A percentile compares a stretch with the other conserved stretches of the same genome.
Evolutionary conservation across 2,329 filamentous ascomycete genomes (phyloP).

Genomic region (Colletotrichum limetticola): DNA sequence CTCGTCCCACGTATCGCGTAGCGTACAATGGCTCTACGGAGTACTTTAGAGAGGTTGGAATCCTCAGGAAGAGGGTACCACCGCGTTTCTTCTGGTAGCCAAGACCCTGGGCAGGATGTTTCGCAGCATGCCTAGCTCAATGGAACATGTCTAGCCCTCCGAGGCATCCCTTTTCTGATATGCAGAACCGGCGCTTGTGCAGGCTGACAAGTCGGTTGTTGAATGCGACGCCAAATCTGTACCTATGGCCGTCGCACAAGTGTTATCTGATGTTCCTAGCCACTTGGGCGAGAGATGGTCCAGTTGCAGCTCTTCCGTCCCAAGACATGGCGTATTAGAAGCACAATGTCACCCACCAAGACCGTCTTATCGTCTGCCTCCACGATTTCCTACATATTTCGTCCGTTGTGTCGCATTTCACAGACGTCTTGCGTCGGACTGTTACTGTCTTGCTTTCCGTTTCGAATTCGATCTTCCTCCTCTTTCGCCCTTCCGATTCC

Average conservation of each 20-base stretch:
- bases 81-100: neutral
- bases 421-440: neutral
- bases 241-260: neutral
- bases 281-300: neutral
- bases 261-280: neutral
- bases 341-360: neutral
- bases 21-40: neutral
- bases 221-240: constrained; percentile 5
- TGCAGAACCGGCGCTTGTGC: constrained; percentile 2
- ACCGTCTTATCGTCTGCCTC: neutral
- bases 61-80: neutral
- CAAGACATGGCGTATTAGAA: constrained; percentile 15
- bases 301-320: neutral
- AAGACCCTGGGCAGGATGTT: neutral
- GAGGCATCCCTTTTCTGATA: neutral
- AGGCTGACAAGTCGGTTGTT: constrained; percentile 3
- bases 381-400: neutral
- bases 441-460: neutral
- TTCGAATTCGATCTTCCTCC: neutral
- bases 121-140: neutral
- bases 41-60: neutral
- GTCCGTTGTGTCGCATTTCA: neutral
- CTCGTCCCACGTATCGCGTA: neutral
- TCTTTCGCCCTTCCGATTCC: neutral
- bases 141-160: neutral